Base-by-base conservation (phyloP, 352 stramenopile species). In the Thalassiosira allenii region DNA sequence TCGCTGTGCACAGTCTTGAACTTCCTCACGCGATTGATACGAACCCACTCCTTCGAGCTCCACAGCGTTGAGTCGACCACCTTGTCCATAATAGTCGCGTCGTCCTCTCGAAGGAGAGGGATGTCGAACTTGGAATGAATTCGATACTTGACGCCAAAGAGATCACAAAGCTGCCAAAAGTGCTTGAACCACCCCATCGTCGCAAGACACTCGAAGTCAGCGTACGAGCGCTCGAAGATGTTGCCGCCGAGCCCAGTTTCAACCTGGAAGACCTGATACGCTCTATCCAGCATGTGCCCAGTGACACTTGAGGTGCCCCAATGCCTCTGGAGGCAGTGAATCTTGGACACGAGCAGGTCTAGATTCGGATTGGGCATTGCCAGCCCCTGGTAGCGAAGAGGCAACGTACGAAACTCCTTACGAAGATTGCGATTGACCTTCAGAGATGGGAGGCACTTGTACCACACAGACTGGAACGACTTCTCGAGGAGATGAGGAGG, bases 1-100 rank as follows among this genome's bases (percentile, higher is more conserved):
- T 52, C 14, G 34, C 30, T 52, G 22, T 67, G 57, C 1, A 67
- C 2, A 8, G 17, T 34, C 34, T 67, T 67, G 22, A 53, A 67
- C 22, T 53, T 51, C 30, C 34, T 9, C 3, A 67, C 32, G 3
- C 57, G 34, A 32, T 53, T 51, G 29, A 67, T 53, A 6, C 23
- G 30, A 9, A 27, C 6, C 17, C 17, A 32, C 25, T 67, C 11
- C 3, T 2, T n/a, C 17, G 20, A n/a, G 17, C 11, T 4, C 20
- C 22, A 67, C 30, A 67, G 11, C 9, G 33, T 34, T 11, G 34
- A 23, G 30, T 11, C 14, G 22, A 34, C 37, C 20, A 67, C 30
- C 57, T 34, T 34, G 33, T 47, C 30, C 57, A 67, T 67, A 9
- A 67, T 14, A 2, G 32, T 14, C 3, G 12, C 29, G 17, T 67